Base-by-base conservation (phyloP, 345 rosid species). In the Fremontodendron californicum region DNA sequence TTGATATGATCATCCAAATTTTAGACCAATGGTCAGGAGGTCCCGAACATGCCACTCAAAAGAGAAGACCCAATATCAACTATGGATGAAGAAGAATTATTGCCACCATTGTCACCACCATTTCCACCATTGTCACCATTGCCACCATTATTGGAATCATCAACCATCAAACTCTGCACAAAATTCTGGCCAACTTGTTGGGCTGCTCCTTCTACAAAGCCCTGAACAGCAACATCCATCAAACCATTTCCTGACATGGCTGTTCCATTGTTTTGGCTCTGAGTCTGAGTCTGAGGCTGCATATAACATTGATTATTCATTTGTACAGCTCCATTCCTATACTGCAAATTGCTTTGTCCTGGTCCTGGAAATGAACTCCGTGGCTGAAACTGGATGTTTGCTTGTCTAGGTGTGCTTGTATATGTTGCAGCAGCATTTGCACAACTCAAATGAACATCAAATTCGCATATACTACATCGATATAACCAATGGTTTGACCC, bases 401-500 rank as follows among this genome's bases (percentile, higher is more conserved):
- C 73, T 39, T 72, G 79, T 64, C 45, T 11, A 16, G 62, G 16
- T 27, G 80, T 55, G 39, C 19, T 45, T 58, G 74, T 45, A 61
- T 18, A 25, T 13, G 64, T 1, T 21, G 46, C 73, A 23, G 29
- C 68, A 10, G 15, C 43, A n/a, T 35, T 49, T 64, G 82, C 86
- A 43, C 96, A 91, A 35, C 78, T 83, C 57, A 91, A 13, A 73
- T 89, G 96, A 42, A 88, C 90, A 42, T 89, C 93, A 21, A 91
- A 91, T 75, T 82, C 86, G 64, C 93, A 91, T 0, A 63, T 51
- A 10, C 75, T 58, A 21, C 96, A 91, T 6, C 87, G 86, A 63
- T 90, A 91, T 0, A 91, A 84, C 96, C 96, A 91, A 19, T 88
- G 89, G 45, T 83, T 83, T 21, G 77, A 70, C 21, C 93, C 92